These are phyloP conservation scores for Puccinia sorghi DNA, from an alignment of 1,284 basidiomycete genomes.

Conservation along the genomic window DNA sequence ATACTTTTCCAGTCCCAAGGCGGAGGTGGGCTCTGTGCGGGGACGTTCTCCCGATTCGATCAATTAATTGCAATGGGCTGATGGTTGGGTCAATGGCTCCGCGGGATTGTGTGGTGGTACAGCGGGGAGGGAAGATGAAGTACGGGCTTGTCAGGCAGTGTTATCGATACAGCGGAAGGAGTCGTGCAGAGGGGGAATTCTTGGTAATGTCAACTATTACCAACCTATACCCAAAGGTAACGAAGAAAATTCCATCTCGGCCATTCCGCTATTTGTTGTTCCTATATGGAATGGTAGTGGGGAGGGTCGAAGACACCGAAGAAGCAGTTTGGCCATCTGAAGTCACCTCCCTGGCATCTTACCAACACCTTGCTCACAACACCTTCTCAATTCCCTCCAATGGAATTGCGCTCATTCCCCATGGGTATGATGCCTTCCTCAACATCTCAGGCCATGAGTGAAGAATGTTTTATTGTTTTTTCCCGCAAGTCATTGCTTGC, in stretches of 20 bases:
- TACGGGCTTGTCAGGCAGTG: constrained; percentile 1
- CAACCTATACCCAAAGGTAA: constrained; percentile 18
- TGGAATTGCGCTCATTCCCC: too few species aligned
- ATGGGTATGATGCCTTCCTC: too few species aligned
- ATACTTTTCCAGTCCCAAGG: background rate
- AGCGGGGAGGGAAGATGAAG: background rate
- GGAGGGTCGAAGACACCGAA: background rate
- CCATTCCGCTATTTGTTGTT: constrained; percentile 18
- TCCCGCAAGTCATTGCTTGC: too few species aligned
- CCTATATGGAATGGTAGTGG: constrained; percentile 9
- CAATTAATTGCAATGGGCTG: too few species aligned
- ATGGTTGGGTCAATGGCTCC: constrained; percentile 1
- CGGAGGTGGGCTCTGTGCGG: background rate
- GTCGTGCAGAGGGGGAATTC: too few species aligned
- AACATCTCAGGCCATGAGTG: too few species aligned
- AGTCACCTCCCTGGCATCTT: too few species aligned
- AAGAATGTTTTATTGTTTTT: too few species aligned
- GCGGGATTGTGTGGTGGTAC: constrained; percentile 14
- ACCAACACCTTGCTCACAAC: too few species aligned
- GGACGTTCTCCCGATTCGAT: too few species aligned
- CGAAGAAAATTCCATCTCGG: background rate
- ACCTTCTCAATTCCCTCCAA: too few species aligned
- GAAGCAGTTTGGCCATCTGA: too few species aligned
- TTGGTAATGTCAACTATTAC: constrained; percentile 4
- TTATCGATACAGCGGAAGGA: background rate